Conservation (phyloP, 306 rosid species). For the Fragaria nilgerrensis region DNA sequence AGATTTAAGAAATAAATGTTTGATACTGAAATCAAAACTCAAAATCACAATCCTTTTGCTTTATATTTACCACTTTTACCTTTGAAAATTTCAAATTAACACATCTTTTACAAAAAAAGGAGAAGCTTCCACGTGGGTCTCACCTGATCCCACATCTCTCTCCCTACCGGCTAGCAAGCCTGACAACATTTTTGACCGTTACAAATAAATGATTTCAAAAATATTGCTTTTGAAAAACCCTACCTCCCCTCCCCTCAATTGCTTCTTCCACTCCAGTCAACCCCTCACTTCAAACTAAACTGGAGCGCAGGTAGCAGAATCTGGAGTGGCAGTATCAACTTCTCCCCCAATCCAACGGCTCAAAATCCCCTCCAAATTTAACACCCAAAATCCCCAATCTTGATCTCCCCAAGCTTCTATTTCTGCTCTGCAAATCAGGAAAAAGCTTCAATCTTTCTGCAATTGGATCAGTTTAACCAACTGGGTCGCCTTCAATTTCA, state of each 20-base stretch:
- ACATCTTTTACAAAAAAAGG: conserved; percentile 19
- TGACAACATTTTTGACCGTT: conserved; percentile 69
- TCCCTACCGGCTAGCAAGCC: conserved; percentile 17
- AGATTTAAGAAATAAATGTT: background rate
- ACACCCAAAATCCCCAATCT: conserved; percentile 24
- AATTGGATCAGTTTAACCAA: conserved; percentile 9
- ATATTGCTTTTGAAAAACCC: conserved; percentile 4
- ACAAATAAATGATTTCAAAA: conserved; percentile 33
- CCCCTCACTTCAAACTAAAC: conserved; percentile 5
- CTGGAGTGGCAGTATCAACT: conserved; percentile 20
- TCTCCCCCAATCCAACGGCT: conserved; percentile 39
- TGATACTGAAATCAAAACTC: background rate
- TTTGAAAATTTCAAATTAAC: background rate
- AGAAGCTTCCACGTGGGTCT: conserved; percentile 21
- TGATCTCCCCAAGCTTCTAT: conserved; percentile 19
- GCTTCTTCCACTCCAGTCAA: conserved; percentile 30
- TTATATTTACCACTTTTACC: background rate
- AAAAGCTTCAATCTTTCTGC: conserved; percentile 11
- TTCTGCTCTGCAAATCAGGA: conserved; percentile 8
- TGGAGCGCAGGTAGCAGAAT: conserved; percentile 22
- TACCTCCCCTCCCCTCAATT: conserved; percentile 17
- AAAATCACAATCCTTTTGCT: background rate
- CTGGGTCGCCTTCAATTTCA: conserved; percentile 28
- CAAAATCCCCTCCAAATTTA: conserved; percentile 29
- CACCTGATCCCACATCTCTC: conserved; percentile 31